Conservation (phyloP, 805 yeast genomes). For the Candida tibetensis region DNA sequence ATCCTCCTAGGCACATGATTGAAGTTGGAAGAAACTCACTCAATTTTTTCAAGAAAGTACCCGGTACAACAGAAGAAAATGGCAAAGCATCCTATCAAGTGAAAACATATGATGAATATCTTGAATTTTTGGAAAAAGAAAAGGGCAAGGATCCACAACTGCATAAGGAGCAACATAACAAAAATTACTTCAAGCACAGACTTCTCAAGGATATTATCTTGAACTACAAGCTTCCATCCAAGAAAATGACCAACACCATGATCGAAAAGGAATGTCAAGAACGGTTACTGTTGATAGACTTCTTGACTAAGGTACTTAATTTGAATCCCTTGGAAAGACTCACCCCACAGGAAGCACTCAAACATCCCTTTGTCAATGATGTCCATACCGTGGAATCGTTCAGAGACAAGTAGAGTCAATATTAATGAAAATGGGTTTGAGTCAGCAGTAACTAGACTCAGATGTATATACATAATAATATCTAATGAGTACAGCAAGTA, state of each 20-base stretch:
- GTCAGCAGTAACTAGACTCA: too few species aligned
- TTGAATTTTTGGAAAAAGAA: constrained; percentile 23
- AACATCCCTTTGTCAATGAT: constrained; percentile 80
- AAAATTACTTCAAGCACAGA: constrained; percentile 70
- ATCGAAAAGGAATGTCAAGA: constrained; percentile 72
- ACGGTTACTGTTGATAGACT: constrained; percentile 70
- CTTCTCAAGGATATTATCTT: constrained; percentile 69
- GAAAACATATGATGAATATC: constrained; percentile 37
- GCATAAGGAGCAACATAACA: constrained; percentile 70
- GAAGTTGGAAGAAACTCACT: constrained; percentile 87
- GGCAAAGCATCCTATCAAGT: constrained; percentile 31
- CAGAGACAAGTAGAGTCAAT: background rate
- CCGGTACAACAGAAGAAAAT: constrained; percentile 12
- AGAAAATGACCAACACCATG: constrained; percentile 50
- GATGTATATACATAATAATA: too few species aligned
- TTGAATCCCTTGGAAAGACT: constrained; percentile 91
- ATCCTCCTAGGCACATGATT: constrained; percentile 94
- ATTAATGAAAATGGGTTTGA: too few species aligned
- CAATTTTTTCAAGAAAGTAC: constrained; percentile 57
- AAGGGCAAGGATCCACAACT: constrained; percentile 29
- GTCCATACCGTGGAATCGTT: constrained; percentile 7
- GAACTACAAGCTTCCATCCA: constrained; percentile 67
- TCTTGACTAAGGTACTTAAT: constrained; percentile 72
- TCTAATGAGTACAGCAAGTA: too few species aligned
- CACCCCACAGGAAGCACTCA: constrained; percentile 93